A percentile compares a stretch with the other conserved stretches of the same genome.
phyloP scores from a whole-genome alignment of 306 rosid genomes.

The Heteromeles arbutifolia region DNA sequence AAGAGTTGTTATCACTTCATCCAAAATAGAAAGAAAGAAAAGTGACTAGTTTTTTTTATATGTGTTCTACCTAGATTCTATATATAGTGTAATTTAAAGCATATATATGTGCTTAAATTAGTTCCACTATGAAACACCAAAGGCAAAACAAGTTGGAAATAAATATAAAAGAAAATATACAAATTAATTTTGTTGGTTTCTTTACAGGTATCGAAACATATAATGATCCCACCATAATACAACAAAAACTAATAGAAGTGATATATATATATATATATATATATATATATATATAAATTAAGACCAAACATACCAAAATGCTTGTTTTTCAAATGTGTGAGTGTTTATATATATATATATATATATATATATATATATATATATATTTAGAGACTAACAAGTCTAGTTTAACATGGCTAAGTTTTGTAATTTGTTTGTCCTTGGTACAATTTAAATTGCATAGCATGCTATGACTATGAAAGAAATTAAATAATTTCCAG shows the following conservation, averaged over 20 bases:
- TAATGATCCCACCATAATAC: background rate
- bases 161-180: background rate
- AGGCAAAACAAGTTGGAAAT: background rate
- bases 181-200: background rate
- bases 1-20: conserved; percentile 1
- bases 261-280: background rate
- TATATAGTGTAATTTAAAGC: background rate
- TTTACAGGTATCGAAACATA: background rate
- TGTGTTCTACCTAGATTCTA: background rate
- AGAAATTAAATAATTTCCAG: conserved; percentile 1
- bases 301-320: background rate
- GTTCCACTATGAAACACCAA: background rate
- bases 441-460: conserved; percentile 30
- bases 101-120: background rate
- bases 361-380: background rate
- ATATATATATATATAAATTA: background rate
- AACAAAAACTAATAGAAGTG: background rate
- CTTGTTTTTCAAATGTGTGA: background rate
- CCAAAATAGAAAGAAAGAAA: background rate
- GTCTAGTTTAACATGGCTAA: conserved; percentile 7
- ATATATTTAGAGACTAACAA: background rate
- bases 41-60: background rate
- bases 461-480: background rate
- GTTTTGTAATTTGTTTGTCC: conserved; percentile 29
- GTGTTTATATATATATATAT: background rate